Conservation (phyloP, 352 stramenopile genomes). For the Plasmopara viticola region DNA sequence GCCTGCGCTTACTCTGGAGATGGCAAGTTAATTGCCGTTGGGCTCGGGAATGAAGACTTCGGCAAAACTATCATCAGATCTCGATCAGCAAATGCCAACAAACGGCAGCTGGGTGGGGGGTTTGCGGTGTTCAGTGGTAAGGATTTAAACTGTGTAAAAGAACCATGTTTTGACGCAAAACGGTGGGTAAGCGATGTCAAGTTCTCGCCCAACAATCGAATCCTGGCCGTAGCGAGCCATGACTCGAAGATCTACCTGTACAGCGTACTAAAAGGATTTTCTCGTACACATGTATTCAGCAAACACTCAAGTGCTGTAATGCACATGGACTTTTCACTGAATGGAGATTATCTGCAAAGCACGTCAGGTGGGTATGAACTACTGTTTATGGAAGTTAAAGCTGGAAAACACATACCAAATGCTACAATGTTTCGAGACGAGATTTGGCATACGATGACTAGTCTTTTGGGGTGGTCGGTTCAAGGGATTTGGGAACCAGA, state of each 20-base stretch:
- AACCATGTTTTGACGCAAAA: slow-evolving; percentile 49
- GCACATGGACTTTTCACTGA: slow-evolving; percentile 70
- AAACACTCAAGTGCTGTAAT: slow-evolving; percentile 78
- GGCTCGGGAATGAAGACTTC: slow-evolving; percentile 42
- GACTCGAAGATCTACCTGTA: slow-evolving; percentile 76
- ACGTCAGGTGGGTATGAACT: slow-evolving; percentile 85
- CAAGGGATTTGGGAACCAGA: slow-evolving; percentile 85
- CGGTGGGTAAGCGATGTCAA: slow-evolving; percentile 72
- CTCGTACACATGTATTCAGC: slow-evolving; percentile 59
- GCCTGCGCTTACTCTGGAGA: slow-evolving; percentile 85
- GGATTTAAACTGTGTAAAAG: slow-evolving; percentile 37
- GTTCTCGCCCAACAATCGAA: slow-evolving; percentile 57
- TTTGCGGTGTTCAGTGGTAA: slow-evolving; percentile 58
- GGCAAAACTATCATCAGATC: slow-evolving; percentile 7
- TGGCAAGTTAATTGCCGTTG: slow-evolving; percentile 86
- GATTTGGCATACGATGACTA: slow-evolving; percentile 87
- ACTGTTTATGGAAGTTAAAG: slow-evolving; percentile 82
- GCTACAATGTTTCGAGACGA: slow-evolving; percentile 81
- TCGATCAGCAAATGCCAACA: slow-evolving; percentile 12
- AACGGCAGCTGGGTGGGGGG: slow-evolving; percentile 27
- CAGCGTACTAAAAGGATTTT: slow-evolving; percentile 63
- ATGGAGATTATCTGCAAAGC: slow-evolving; percentile 59
- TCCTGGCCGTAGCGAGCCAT: slow-evolving; percentile 59
- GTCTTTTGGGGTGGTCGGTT: slow-evolving; percentile 82
- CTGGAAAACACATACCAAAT: slow-evolving; percentile 60